Evolutionary conservation across 2,329 filamentous ascomycete genomes (phyloP), one percentile per base, ranked within the genome.

Genomic region (Penicillium janthinellum): DNA sequence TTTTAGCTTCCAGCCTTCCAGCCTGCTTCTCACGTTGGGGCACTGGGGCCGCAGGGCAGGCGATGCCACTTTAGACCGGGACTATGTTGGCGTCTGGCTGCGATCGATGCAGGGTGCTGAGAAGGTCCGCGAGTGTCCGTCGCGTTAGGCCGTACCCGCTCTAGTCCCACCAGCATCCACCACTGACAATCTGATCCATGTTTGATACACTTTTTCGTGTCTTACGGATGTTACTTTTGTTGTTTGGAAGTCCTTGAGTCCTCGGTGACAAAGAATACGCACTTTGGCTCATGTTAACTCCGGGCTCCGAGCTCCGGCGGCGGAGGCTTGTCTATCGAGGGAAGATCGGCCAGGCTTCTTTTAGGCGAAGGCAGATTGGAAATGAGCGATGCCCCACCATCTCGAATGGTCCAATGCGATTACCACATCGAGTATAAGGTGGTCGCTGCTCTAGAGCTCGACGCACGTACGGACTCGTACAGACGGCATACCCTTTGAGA

Each of bases 41-140:
- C 17, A 17, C 17, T 52, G 44, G 50, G 60, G 47, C 34, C 50
- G 49, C 42, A 60, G 52, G 14, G 56, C 57, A 63, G 28, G 60
- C 57, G 59, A 60, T 58, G 56, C 35, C 61, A 63, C 58, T 56
- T 25, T 34, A 51, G 14, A 28, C 42, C n/a, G n/a, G 38, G 31
- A 53, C 25, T n/a, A 39, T 6, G 59, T 63, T 62, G 58, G 59
- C 42, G 20, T 38, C 54, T 17, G 38, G 15, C 45, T 37, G 35
- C 66, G 67, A 69, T 69, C 61, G 62, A 69, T 67, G 66, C 64
- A 66, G 65, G 65, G 64, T 66, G 64, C 55, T 60, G 20, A 28
- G 37, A 49, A 52, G 61, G 39, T 60, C 62, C 57, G 61, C 58
- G 58, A 59, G 54, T 52, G 64, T 62, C 57, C 54, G 50, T 65